A percentile compares a stretch with the other conserved stretches of the same genome.
These are phyloP conservation scores for Fistulinella cinereoalba DNA, from an alignment of 1,284 basidiomycete genomes.

Conservation along the genomic window DNA sequence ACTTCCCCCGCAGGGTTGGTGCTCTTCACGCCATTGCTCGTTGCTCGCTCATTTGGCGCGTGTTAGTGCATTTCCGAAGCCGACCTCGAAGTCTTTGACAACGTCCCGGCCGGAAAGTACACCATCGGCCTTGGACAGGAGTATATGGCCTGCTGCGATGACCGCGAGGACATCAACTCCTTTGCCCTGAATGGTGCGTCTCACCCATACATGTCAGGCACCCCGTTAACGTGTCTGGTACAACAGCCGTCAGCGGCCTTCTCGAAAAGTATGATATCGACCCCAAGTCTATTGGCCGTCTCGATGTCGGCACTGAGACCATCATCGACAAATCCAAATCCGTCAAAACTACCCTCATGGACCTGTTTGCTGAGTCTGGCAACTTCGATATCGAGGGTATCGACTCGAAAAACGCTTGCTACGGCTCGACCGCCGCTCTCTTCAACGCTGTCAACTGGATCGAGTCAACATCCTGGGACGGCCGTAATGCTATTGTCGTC, in stretches of 20 bases:
- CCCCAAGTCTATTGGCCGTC: constrained; percentile 92
- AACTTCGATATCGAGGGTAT: constrained; percentile 99
- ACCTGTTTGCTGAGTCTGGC: constrained; percentile 88
- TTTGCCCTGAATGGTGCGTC: constrained; percentile 88
- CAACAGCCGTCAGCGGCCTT: constrained; percentile 76
- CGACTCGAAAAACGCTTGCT: constrained; percentile 99
- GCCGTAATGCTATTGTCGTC: constrained; percentile 96
- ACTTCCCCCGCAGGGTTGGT: constrained; percentile 87
- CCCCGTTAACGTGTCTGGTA: constrained; percentile 4
- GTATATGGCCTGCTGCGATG: constrained; percentile 97
- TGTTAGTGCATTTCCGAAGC: constrained; percentile 89
- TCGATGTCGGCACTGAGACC: constrained; percentile 98
- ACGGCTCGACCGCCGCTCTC: constrained; percentile 96
- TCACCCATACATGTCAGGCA: background rate
- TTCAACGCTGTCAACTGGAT: constrained; percentile 99
- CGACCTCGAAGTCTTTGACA: constrained; percentile 93
- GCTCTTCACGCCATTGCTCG: constrained; percentile 23
- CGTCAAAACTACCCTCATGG: constrained; percentile 98
- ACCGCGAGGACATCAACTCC: constrained; percentile 98
- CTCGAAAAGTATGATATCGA: constrained; percentile 96
- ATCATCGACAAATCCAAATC: constrained; percentile 99
- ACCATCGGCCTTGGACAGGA: constrained; percentile 98
- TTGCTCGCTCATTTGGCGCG: constrained; percentile 8
- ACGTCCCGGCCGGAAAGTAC: constrained; percentile 96
- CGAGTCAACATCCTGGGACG: constrained; percentile 97